These are phyloP conservation scores for Angomonas desouzai DNA, from an alignment of 208 protist genomes.

Conservation along the genomic window DNA sequence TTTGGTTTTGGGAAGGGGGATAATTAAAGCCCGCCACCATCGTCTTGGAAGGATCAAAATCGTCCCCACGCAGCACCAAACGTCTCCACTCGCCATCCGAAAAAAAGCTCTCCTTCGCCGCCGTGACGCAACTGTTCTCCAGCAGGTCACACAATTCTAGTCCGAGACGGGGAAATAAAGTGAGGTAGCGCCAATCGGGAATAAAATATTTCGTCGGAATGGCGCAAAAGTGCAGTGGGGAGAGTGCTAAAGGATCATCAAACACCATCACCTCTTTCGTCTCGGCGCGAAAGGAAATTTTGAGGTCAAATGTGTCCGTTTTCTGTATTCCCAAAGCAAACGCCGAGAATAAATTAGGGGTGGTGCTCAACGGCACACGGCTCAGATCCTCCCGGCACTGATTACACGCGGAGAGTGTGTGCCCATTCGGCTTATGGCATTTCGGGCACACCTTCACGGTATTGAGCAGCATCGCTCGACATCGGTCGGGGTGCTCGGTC, in stretches of 20 bases:
- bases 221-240: conserved; percentile 49
- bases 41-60: conserved; percentile 6
- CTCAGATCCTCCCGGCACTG: conserved; percentile 29
- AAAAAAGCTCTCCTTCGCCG: conserved; percentile 25
- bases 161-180: conserved; percentile 29
- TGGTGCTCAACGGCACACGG: conserved; percentile 23
- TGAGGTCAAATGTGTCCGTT: conserved; percentile 26
- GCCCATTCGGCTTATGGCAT: conserved; percentile 56
- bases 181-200: conserved; percentile 56
- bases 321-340: conserved; percentile 52
- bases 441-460: conserved; percentile 40
- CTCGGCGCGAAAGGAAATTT: conserved; percentile 40
- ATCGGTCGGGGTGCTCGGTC: neutral
- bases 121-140: conserved; percentile 18
- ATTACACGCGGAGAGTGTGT: conserved; percentile 52
- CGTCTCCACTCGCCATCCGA: conserved; percentile 13
- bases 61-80: conserved; percentile 16
- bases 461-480: conserved; percentile 23
- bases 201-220: conserved; percentile 38
- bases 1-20: conserved; percentile 77
- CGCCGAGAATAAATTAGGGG: conserved; percentile 57
- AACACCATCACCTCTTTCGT: conserved; percentile 35
- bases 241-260: conserved; percentile 59
- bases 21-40: conserved; percentile 63
- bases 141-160: conserved; percentile 21